Evolutionary conservation across 306 rosid genomes (phyloP).

Genomic region (Hippophae tibetana): DNA sequence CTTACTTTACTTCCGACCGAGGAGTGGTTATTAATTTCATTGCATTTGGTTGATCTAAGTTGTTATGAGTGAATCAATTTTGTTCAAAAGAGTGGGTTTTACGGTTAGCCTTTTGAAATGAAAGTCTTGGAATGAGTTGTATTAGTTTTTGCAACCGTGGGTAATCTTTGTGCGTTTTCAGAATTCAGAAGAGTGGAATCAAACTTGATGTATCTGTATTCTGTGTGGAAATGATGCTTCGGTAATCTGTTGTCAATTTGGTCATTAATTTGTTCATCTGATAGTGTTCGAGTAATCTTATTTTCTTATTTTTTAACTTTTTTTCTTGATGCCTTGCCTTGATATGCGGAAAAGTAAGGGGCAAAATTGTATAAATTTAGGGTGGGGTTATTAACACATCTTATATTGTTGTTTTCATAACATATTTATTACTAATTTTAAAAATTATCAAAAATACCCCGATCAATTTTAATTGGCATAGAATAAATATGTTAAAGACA

Average conservation of each 20-base stretch:
- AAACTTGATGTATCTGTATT: background rate
- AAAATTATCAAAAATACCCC: too few species aligned
- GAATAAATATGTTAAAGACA: too few species aligned
- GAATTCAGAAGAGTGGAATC: too few species aligned
- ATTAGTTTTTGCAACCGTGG: background rate
- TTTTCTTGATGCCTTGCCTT: background rate
- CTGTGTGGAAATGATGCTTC: background rate
- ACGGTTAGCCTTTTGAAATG: background rate
- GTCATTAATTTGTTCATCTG: background rate
- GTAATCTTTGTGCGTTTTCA: too few species aligned
- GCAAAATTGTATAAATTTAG: background rate
- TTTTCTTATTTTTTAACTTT: background rate
- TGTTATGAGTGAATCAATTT: background rate
- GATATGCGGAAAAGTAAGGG: background rate
- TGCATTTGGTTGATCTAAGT: conserved; percentile 1
- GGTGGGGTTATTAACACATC: background rate
- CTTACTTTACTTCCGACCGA: too few species aligned
- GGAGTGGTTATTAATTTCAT: too few species aligned
- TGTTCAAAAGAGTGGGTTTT: background rate
- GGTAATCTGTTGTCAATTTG: background rate
- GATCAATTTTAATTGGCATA: too few species aligned
- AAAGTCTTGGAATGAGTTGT: too few species aligned
- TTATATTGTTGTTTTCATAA: background rate
- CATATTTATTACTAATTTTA: too few species aligned
- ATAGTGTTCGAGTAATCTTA: background rate